Evolutionary conservation across 2,329 filamentous ascomycete species (phyloP).

Genomic region (Zelopaecilomyces penicillatus): DNA sequence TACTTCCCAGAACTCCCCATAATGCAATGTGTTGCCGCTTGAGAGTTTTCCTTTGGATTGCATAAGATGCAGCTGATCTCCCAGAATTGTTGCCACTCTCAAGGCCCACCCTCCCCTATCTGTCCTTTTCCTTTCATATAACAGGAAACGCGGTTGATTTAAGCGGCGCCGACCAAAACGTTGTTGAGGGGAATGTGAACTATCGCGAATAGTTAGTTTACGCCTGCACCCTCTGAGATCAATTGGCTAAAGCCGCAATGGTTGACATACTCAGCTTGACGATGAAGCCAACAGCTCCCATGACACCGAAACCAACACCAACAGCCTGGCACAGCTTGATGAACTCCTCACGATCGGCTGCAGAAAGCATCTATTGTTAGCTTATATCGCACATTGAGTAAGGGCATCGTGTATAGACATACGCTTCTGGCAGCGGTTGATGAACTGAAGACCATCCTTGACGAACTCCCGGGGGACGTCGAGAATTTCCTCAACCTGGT

Average conservation of each 20-base stretch:
- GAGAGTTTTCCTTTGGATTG: too few relatives aligned
- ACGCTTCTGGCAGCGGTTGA: slow-evolving; percentile 56
- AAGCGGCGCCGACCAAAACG: slow-evolving; percentile 59
- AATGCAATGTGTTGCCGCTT: too few relatives aligned
- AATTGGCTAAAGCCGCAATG: background rate
- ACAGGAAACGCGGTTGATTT: slow-evolving; percentile 17
- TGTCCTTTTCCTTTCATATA: too few relatives aligned
- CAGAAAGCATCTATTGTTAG: background rate
- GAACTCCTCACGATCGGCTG: slow-evolving; percentile 36
- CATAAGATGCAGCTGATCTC: too few relatives aligned
- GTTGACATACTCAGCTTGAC: slow-evolving; percentile 55
- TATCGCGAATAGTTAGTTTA: slow-evolving; percentile 18
- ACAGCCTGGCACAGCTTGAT: slow-evolving; percentile 48
- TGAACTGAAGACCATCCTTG: slow-evolving; percentile 52
- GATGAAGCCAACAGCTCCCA: slow-evolving; percentile 62
- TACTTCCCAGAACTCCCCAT: too few relatives aligned
- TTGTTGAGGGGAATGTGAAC: slow-evolving; percentile 65
- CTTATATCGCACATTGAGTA: background rate
- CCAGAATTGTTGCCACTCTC: too few relatives aligned
- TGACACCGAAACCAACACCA: slow-evolving; percentile 61
- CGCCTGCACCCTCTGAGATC: background rate
- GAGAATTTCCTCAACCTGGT: slow-evolving; percentile 61
- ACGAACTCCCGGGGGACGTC: slow-evolving; percentile 61
- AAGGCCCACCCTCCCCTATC: too few relatives aligned
- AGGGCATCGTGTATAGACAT: slow-evolving; percentile 19